A percentile compares a stretch with the other conserved stretches of the same genome.
phyloP scores from a whole-genome alignment of 306 rosid genomes.

The Arachis hypogaea region DNA sequence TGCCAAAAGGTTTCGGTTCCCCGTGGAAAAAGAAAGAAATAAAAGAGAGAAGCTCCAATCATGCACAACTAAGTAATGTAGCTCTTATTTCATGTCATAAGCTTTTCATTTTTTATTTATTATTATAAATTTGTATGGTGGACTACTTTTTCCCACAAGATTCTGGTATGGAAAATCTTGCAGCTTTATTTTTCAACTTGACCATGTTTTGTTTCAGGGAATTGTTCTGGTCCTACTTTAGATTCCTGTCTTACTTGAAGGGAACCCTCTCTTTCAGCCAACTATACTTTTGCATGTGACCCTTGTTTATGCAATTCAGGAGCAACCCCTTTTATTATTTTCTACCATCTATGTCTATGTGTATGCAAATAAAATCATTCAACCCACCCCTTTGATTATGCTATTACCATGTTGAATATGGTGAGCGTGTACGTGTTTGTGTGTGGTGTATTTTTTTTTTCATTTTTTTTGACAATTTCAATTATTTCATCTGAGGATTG shows the following conservation, averaged over 20 bases:
- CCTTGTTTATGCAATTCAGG: conserved; percentile 9
- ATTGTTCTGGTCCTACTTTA: conserved; percentile 38
- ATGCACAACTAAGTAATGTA: conserved; percentile 26
- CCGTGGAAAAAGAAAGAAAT: conserved; percentile 1
- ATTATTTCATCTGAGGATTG: neutral
- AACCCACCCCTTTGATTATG: too few species aligned
- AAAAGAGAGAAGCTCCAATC: conserved; percentile 28
- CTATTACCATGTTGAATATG: too few species aligned
- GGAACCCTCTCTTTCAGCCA: conserved; percentile 38
- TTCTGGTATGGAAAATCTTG: conserved; percentile 39
- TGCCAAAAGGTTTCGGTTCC: conserved; percentile 38
- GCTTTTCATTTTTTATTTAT: neutral
- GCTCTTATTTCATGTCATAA: neutral
- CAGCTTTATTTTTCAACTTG: conserved; percentile 46
- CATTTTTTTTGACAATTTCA: neutral
- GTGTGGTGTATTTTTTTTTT: too few species aligned
- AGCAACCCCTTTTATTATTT: conserved; percentile 1
- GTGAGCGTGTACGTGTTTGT: too few species aligned
- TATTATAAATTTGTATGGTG: conserved; percentile 22
- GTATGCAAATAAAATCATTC: too few species aligned
- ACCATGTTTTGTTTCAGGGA: conserved; percentile 28
- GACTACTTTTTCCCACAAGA: conserved; percentile 37
- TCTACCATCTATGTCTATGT: neutral
- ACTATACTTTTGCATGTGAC: conserved; percentile 42
- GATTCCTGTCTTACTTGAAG: conserved; percentile 41